phyloP scores from a whole-genome alignment of 1,284 basidiomycete genomes.

The Leccinum colubrinum region DNA sequence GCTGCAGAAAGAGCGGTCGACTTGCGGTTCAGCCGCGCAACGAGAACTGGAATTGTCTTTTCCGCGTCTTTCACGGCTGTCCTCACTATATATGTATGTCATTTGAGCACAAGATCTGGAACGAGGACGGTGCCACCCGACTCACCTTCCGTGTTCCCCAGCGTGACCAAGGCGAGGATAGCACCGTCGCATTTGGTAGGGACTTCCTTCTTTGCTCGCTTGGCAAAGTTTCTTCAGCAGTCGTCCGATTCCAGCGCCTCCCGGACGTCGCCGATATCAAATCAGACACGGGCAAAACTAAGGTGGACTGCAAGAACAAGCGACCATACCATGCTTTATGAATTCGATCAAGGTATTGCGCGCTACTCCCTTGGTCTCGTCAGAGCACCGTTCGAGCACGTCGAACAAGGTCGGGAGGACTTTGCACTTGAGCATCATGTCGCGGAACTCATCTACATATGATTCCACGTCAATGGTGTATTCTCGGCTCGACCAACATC shows the following conservation, averaged over 20 bases:
- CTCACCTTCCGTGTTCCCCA: conserved; percentile 8
- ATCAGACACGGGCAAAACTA: background rate
- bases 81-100: conserved; percentile 1
- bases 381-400: conserved; percentile 23
- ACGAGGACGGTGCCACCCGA: background rate
- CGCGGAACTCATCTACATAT: conserved; percentile 20
- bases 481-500: background rate
- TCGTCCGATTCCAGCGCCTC: conserved; percentile 5
- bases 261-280: conserved; percentile 15
- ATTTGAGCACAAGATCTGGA: background rate
- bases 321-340: conserved; percentile 15
- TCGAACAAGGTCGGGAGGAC: conserved; percentile 20
- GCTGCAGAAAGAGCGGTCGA: conserved; percentile 23
- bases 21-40: conserved; percentile 17
- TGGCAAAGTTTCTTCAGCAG: conserved; percentile 18
- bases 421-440: conserved; percentile 15
- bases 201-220: conserved; percentile 5
- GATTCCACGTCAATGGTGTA: background rate
- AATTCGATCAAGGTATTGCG: conserved; percentile 19
- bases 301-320: background rate
- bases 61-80: conserved; percentile 11
- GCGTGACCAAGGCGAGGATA: no score
- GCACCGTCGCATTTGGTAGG: conserved; percentile 20
- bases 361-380: conserved; percentile 15
- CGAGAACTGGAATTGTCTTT: conserved; percentile 19